Percentiles rank a stretch among this genome's conserved stretches.
These are phyloP conservation scores for Pseudonectria buxi DNA, from an alignment of 2,329 filamentous ascomycete species.

Conservation along the genomic window DNA sequence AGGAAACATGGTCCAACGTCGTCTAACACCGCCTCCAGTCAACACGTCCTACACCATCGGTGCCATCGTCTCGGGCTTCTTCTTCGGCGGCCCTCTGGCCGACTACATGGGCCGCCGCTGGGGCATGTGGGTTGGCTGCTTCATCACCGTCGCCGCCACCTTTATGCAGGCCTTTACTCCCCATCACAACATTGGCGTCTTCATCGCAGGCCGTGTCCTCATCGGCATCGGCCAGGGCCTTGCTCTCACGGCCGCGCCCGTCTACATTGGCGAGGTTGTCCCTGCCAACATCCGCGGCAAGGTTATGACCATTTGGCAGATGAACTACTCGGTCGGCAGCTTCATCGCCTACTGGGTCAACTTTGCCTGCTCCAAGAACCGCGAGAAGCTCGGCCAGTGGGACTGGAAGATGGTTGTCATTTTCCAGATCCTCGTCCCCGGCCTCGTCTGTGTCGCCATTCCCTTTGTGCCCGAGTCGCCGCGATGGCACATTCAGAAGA, in stretches of 20 bases:
- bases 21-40: constrained; percentile 1
- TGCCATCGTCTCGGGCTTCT: constrained; percentile 63
- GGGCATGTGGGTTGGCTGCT: constrained; percentile 59
- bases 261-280: constrained; percentile 64
- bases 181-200: constrained; percentile 53
- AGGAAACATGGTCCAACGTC: not conserved
- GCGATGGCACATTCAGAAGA: constrained; percentile 59
- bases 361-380: constrained; percentile 53
- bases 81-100: constrained; percentile 58
- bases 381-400: constrained; percentile 55
- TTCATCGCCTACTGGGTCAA: constrained; percentile 51
- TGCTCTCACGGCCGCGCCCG: constrained; percentile 59
- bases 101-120: constrained; percentile 56
- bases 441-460: constrained; percentile 53
- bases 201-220: constrained; percentile 61
- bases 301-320: constrained; percentile 63
- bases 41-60: constrained; percentile 67
- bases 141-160: constrained; percentile 60
- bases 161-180: constrained; percentile 63
- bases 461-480: constrained; percentile 64
- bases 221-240: constrained; percentile 66
- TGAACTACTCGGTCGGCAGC: constrained; percentile 57
- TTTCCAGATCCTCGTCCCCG: constrained; percentile 63
- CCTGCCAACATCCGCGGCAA: constrained; percentile 57
- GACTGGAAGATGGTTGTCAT: constrained; percentile 69